Base-by-base conservation (phyloP, 192 early-diverging fungal species). In the Tieghemiomyces parasiticus region DNA sequence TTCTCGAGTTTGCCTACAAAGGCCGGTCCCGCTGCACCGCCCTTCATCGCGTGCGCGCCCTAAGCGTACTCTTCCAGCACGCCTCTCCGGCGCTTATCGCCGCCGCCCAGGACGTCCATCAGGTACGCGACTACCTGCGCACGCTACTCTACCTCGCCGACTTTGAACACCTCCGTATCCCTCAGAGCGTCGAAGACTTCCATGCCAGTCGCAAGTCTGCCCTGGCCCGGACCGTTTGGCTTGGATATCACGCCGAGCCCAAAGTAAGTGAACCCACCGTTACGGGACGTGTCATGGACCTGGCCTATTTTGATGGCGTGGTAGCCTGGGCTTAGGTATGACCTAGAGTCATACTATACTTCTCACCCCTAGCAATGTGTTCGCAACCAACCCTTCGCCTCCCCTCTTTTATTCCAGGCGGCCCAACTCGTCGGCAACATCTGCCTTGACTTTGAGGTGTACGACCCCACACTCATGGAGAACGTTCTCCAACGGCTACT, bases 341-440 rank as follows among this genome's bases (percentile, higher is more conserved):
- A n/a, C n/a, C n/a, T n/a, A n/a, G n/a, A n/a, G n/a, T n/a, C n/a
- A n/a, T n/a, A n/a, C n/a, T n/a, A n/a, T n/a, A n/a, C n/a, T n/a
- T n/a, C n/a, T n/a, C n/a, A n/a, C n/a, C n/a, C n/a, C n/a, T n/a
- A n/a, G n/a, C n/a, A n/a, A n/a, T n/a, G n/a, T n/a, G n/a, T n/a
- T n/a, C n/a, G n/a, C n/a, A n/a, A n/a, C n/a, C n/a, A n/a, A n/a
- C n/a, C n/a, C n/a, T n/a, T n/a, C n/a, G n/a, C n/a, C n/a, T n/a
- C n/a, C n/a, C n/a, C n/a, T n/a, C n/a, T n/a, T n/a, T n/a, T n/a
- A n/a, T n/a, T n/a, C n/a, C n/a, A n/a, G n/a, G n/a, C 68, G 0
- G 68, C 72, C 4, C 75, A 82, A 61, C 71, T 88, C 19, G 77
- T 88, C 30, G 84, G 85, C 70, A 85, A 84, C 65, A 68, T 88